Evolutionary conservation across 108 stramenopile genomes (phyloP).

Genomic region (Cyclotella choctawhatcheeana): DNA sequence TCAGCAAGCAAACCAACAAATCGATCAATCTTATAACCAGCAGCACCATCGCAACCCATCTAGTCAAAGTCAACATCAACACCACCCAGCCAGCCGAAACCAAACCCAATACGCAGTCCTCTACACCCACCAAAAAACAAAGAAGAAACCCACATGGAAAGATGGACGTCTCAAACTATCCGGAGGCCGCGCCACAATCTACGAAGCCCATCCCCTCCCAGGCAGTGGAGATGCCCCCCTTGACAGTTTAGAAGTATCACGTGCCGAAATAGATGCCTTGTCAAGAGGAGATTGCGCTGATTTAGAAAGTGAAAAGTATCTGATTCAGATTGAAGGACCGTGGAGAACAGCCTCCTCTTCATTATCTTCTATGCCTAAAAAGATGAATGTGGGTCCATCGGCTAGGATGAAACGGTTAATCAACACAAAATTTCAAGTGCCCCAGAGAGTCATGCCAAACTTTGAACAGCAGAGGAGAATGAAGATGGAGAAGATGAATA

Average conservation of each 20-base stretch:
- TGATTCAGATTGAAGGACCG: constrained; percentile 55
- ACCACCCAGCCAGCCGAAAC: background rate
- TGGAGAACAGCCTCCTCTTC: too few relatives aligned
- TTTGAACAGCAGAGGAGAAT: constrained; percentile 38
- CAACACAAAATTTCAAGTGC: constrained; percentile 64
- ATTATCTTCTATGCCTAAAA: too few relatives aligned
- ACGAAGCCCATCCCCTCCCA: constrained; percentile 55
- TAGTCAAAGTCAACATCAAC: too few relatives aligned
- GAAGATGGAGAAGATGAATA: constrained; percentile 36
- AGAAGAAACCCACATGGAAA: constrained; percentile 83
- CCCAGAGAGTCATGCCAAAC: constrained; percentile 47
- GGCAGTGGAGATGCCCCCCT: constrained; percentile 52
- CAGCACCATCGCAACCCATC: too few relatives aligned
- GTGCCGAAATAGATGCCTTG: constrained; percentile 37
- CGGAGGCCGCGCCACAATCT: constrained; percentile 38
- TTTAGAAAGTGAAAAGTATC: constrained; percentile 37
- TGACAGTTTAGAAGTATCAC: too few relatives aligned
- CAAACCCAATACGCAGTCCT: constrained; percentile 40
- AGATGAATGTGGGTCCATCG: background rate
- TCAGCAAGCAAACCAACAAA: too few relatives aligned
- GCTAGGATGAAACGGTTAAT: constrained; percentile 70
- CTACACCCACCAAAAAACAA: constrained; percentile 84
- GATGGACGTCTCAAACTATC: constrained; percentile 71
- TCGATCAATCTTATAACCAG: too few relatives aligned
- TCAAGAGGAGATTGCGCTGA: constrained; percentile 19